Evolutionary conservation across 2,329 filamentous ascomycete genomes (phyloP), one percentile per base, ranked within the genome.

Genomic region (Aureobasidium pullulans): DNA sequence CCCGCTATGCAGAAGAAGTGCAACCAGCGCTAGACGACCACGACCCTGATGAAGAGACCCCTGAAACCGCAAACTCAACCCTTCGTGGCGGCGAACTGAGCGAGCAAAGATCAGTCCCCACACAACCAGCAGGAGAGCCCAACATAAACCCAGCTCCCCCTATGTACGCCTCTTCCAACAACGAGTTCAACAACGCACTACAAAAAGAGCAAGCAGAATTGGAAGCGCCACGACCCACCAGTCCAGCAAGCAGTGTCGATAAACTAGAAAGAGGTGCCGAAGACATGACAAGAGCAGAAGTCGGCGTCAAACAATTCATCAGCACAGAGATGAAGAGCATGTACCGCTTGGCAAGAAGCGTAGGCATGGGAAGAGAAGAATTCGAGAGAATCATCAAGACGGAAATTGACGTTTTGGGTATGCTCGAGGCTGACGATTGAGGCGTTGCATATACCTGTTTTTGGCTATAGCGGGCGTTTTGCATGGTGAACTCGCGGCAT

Each of bases 11-110:
- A 66, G 67, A 68, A n/a, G 78, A 83, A 63, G 88, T 93, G 8
- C 89, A 93, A 69, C 88, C 89, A 2, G 88, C 88, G 34, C 84
- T 93, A 78, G 89, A 93, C 71, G 84, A 84, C 59, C 85, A 92
- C 70, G 88, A 92, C 64, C 88, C 88, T n/a, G 87, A 90, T 66
- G 88, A 90, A 73, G 85, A 81, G 50, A 69, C 76, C 44, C 68
- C 72, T 19, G 68, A 77, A 1, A 76, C 74, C 13, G 64, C 69
- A 9, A 71, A 76, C 44, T 73, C 79, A 16, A 82, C 81, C 0
- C 70, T 85, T 34, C 77, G 79, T 47, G 82, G 82, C 28, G 74
- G 83, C 60, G 71, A 78, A 5, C 68, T 84, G 15, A 47, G 28
- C 28, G 44, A 16, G 6, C 10, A 16, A 8, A 32, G 15, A 32